Evolutionary conservation across 2,329 filamentous ascomycete species (phyloP).

Genomic region (Nectriaceae sp.): DNA sequence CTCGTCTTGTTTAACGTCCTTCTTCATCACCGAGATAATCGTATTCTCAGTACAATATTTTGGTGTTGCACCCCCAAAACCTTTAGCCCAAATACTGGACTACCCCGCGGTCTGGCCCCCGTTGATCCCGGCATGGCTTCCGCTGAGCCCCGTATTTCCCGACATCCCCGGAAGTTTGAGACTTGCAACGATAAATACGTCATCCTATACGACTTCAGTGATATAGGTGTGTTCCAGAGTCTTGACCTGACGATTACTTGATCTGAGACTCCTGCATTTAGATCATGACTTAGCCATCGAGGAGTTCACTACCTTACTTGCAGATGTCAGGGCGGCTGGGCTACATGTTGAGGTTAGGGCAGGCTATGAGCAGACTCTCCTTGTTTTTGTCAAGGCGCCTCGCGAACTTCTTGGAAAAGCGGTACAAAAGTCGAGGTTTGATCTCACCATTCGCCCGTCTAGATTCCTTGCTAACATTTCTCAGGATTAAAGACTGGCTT

Average conservation of each 20-base stretch:
- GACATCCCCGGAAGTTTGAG: no score
- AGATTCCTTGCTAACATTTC: background rate
- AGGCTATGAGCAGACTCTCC: conserved; percentile 65
- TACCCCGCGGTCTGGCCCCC: no score
- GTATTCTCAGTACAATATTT: no score
- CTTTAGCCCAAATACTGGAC: no score
- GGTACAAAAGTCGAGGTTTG: conserved; percentile 67
- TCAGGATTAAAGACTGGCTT: conserved; percentile 74
- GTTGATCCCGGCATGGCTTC: no score
- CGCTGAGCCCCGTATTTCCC: no score
- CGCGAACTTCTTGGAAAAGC: conserved; percentile 63
- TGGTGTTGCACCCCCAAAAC: no score
- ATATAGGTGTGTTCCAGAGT: conserved; percentile 31
- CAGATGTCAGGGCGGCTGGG: conserved; percentile 62
- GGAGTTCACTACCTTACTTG: conserved; percentile 49
- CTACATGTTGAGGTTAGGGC: conserved; percentile 72
- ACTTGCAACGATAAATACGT: conserved; percentile 42
- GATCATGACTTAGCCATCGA: conserved; percentile 36
- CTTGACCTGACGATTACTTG: background rate
- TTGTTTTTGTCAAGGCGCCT: conserved; percentile 68
- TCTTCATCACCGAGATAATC: no score
- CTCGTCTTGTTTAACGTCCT: background rate
- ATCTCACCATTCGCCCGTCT: background rate
- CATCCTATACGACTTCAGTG: conserved; percentile 39
- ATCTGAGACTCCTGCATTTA: conserved; percentile 13